Base-by-base conservation (phyloP, 1,139 yeast species). In the Lodderomyces theae region DNA sequence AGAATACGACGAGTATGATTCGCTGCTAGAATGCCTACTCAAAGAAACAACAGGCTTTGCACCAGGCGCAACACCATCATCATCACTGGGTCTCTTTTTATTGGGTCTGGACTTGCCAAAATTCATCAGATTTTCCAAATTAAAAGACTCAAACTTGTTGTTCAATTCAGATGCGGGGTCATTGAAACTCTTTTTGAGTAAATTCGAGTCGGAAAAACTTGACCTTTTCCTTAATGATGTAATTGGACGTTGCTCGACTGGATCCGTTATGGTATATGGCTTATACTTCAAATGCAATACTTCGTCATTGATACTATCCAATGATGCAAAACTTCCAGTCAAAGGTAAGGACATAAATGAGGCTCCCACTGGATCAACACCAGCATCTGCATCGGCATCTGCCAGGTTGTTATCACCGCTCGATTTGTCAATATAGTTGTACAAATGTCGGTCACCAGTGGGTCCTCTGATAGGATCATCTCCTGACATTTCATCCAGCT, bases 321-420 rank as follows among this genome's bases (percentile, higher is more conserved):
- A 64, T 0, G 90, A 83, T 1, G 90, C 92, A 67, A 82, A 83
- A 49, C 89, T 82, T 39, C 84, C 86, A 48, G 79, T 81, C 15
- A 82, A 69, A 0, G 89, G 87, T 34, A 84, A 57, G 15, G 82
- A 61, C 52, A 72, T 65, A 3, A 68, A 69, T 1, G 74, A 68
- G 1, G 69, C 60, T 1, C 38, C 70, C 48, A 26, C 61, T 47
- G 15, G 46, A 50, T 4, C 43, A 15, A 13, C n/a, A n/a, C n/a
- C n/a, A n/a, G n/a, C n/a, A n/a, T n/a, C 61, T 47, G 15, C 45
- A 50, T 4, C 43, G 12, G 15, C 38, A 6, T 25, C 25, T 12
- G 3, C 32, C 31, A 16, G 18, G 62, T 61, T 35, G 66, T 77
- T 24, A 19, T 5, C 22, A 19, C 78, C 34, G 5, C 15, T 11